Base-by-base conservation (phyloP, 140 eudicot species). In the Stevia rebaudiana region DNA sequence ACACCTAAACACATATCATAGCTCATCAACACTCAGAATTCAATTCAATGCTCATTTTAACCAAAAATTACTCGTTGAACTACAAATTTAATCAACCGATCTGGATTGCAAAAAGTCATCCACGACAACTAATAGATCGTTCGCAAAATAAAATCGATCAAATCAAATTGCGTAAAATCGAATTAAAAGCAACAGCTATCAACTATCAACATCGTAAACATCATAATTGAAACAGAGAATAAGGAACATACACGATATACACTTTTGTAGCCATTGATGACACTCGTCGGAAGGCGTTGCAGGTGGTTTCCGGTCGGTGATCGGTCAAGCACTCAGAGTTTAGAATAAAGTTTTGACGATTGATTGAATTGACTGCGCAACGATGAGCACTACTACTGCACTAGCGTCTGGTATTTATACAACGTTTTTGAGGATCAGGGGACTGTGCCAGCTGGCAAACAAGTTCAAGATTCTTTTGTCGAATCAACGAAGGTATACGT, bases 241-340 rank as follows among this genome's bases (percentile, higher is more conserved):
- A 16, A 41, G 31, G 39, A 57, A 70, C 94, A 67, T 76, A 88
- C 96, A 88, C 94, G 22, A n/a, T n/a, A n/a, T n/a, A n/a, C n/a
- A n/a, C n/a, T n/a, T n/a, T n/a, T n/a, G n/a, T n/a, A n/a, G n/a
- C n/a, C n/a, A n/a, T n/a, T n/a, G n/a, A n/a, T n/a, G n/a, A n/a
- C n/a, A n/a, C n/a, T n/a, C n/a, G 13, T 40, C 77, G 59, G 59
- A 58, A n/a, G 43, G 35, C 15, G 57, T 3, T 28, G 13, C 9
- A 3, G 10, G 73, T 61, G 69, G 46, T 46, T 60, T 47, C 61
- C 75, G 76, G 76, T 68, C 55, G 31, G 48, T 50, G 56, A 23
- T 36, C 39, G 47, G 52, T 73, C 63, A 18, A 28, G 36, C 30
- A 4, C 6, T 41, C 55, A 23, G 50, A 23, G 63, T 24, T 68